Percentiles rank a stretch among this genome's conserved stretches.
Conservation (phyloP, 75 land plant genomes). For the Selaginella moellendorffii region DNA sequence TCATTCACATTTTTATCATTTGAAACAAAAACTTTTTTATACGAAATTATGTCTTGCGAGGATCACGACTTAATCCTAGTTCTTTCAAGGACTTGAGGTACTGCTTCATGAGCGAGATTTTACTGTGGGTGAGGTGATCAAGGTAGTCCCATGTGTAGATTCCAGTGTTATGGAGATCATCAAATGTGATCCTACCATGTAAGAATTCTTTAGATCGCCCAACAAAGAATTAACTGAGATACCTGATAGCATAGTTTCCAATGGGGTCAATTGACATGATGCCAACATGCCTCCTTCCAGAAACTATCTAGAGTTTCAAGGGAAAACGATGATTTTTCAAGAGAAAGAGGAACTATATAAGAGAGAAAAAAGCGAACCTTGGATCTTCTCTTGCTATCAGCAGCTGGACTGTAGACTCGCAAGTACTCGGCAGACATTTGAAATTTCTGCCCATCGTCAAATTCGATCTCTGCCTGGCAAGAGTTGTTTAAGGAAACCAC, state of each 20-base stretch:
- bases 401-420: slow-evolving; percentile 80
- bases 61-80: slow-evolving; percentile 51
- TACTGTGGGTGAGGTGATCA: slow-evolving; percentile 53
- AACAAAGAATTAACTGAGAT: slow-evolving; percentile 8
- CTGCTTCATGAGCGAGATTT: slow-evolving; percentile 55
- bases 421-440: slow-evolving; percentile 68
- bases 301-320: slow-evolving; percentile 88
- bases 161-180: slow-evolving; percentile 90
- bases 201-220: neutral
- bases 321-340: too few species aligned
- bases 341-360: too few species aligned
- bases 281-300: slow-evolving; percentile 77
- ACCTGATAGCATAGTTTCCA: slow-evolving; percentile 96
- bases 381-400: slow-evolving; percentile 57
- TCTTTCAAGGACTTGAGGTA: slow-evolving; percentile 63
- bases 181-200: slow-evolving; percentile 49
- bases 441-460: slow-evolving; percentile 45
- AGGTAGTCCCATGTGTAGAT: slow-evolving; percentile 91
- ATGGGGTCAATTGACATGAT: slow-evolving; percentile 88
- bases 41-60: too few species aligned
- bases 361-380: neutral
- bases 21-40: too few species aligned
- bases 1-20: too few species aligned
- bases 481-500: too few species aligned
- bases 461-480: slow-evolving; percentile 41